phyloP scores from a whole-genome alignment of 2,329 filamentous ascomycete genomes.

The Fusarium piperis region DNA sequence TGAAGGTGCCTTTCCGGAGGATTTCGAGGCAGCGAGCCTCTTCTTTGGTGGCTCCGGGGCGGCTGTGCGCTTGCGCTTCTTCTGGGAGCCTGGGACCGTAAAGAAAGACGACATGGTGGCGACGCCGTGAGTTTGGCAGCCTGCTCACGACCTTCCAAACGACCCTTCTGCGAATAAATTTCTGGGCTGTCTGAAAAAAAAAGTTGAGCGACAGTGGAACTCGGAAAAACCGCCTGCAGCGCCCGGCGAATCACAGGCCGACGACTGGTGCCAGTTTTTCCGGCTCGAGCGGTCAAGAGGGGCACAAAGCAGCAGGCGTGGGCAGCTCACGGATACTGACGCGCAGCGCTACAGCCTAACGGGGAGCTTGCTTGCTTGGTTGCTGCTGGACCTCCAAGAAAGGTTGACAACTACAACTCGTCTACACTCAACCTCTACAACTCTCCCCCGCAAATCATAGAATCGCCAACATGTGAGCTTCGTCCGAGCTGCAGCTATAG shows the following conservation, averaged over 20 bases:
- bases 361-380: constrained; percentile 29
- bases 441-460: constrained; percentile 21
- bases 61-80: constrained; percentile 83
- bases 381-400: constrained; percentile 37
- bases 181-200: constrained; percentile 51
- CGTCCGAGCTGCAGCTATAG: constrained; percentile 16
- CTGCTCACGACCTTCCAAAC: constrained; percentile 40
- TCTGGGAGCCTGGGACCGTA: constrained; percentile 84
- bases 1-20: constrained; percentile 53
- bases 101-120: constrained; percentile 92
- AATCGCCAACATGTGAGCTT: constrained; percentile 40
- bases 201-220: constrained; percentile 48
- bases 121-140: constrained; percentile 38
- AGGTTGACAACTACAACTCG: constrained; percentile 38
- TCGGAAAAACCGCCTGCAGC: constrained; percentile 33
- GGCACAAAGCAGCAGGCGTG: constrained; percentile 42
- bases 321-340: constrained; percentile 45
- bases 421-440: constrained; percentile 26
- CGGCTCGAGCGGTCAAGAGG: constrained; percentile 46
- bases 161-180: constrained; percentile 43
- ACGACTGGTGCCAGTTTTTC: constrained; percentile 44
- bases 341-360: constrained; percentile 53
- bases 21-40: constrained; percentile 61
- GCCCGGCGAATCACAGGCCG: constrained; percentile 38
- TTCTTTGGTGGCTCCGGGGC: constrained; percentile 68